Evolutionary conservation across 2,329 filamentous ascomycete genomes (phyloP), one percentile per base, ranked within the genome.

Genomic region (Epichloe hybrida): DNA sequence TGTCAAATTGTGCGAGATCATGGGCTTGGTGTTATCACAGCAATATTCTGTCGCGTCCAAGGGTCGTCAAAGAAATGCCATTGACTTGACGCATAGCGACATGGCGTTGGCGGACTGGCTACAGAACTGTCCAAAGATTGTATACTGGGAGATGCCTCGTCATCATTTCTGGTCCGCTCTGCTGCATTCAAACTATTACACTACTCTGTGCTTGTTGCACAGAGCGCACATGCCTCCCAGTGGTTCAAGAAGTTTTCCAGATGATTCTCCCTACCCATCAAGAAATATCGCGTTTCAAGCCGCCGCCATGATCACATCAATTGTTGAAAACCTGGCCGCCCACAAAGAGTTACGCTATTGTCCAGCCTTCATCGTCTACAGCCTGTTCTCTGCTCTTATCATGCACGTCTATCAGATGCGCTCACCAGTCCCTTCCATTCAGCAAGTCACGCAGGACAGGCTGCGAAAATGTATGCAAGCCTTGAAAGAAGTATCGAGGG

Each of bases 341-440:
- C 86, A 94, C 58, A 81, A 89, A 50, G 83, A 97, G 65, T 76
- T 97, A 31, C 83, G 85, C 46, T 97, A 86, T 61, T 94, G 89
- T 11, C 93, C 93, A 1, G 93, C 93, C 0, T 97, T 97, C 62
- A 88, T 96, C 63, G 90, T 97, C 15, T 97, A 97, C 69, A 95
- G 88, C 64, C 72, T 97, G 55, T 98, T 98, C 69, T 97, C 93
- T 1, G 93, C 93, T 0, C 76, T 97, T 48, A 97, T 98, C 62
- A 97, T 98, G 91, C 93, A 97, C 61, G 91, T 98, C 13, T 97
- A 97, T 65, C 93, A 97, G 68, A 95, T 96, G 86, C 83, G 89
- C 47, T 96, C 91, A 0, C 89, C 89, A 0, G 85, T 95, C n/a
- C 89, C 89, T 12, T 85, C 86, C 0, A 86, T 97, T 40, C 88